Conservation (phyloP, 208 protist genomes). For the Herpetomonas tarakana region DNA sequence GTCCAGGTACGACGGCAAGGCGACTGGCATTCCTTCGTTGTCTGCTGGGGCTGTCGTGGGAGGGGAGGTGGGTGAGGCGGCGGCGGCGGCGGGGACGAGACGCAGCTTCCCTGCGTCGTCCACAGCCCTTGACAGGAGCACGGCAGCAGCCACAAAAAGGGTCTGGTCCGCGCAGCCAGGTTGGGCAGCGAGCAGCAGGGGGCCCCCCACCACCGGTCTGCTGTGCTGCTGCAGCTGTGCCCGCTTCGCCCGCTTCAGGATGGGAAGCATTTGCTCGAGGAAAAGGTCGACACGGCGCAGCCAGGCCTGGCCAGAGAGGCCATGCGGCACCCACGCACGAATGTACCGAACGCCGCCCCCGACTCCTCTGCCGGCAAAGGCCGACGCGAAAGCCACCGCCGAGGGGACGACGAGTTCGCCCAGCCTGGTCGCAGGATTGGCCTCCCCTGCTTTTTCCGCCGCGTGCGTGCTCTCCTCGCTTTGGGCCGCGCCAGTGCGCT, state of each 20-base stretch:
- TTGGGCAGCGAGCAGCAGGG: constrained; percentile 6
- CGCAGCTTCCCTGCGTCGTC: too few relatives aligned
- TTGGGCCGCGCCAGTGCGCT: too few relatives aligned
- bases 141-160: constrained; percentile 4
- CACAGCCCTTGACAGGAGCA: neutral
- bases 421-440: too few relatives aligned
- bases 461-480: too few relatives aligned
- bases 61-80: too few relatives aligned
- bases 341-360: too few relatives aligned
- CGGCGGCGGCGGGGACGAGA: too few relatives aligned
- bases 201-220: too few relatives aligned
- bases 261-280: neutral
- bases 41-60: neutral
- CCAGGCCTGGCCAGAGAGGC: neutral
- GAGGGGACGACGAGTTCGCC: too few relatives aligned
- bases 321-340: neutral
- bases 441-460: too few relatives aligned
- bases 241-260: neutral
- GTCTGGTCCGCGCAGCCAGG: neutral
- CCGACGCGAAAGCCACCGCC: too few relatives aligned
- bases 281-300: neutral
- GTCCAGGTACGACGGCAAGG: constrained; percentile 15
- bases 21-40: neutral
- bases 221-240: neutral
- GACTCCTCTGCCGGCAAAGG: too few relatives aligned